These are phyloP conservation scores for Nematocida homosporus DNA, from an alignment of 371 early-diverging fungal genomes.

Conservation along the genomic window DNA sequence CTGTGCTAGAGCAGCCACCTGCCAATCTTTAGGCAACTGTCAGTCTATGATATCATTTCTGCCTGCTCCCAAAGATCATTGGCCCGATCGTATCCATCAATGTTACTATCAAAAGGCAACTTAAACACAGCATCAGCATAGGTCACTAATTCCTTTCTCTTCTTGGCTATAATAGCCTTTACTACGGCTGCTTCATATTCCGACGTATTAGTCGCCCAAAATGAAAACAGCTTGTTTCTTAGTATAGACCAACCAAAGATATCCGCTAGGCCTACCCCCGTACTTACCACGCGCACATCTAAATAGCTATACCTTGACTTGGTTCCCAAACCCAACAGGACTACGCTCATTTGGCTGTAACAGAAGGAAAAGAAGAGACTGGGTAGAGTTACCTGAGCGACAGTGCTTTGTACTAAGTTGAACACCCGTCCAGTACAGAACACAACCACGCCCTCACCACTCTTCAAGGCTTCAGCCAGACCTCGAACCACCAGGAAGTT, in stretches of 20 bases:
- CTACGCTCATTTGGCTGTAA: conserved; percentile 41
- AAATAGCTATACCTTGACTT: conserved; percentile 34
- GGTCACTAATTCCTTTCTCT: not conserved
- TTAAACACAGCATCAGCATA: not conserved
- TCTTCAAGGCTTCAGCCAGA: conserved; percentile 12
- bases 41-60: conserved; percentile 27
- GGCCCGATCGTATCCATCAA: conserved; percentile 5
- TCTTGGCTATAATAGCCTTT: not conserved
- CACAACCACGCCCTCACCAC: conserved; percentile 36
- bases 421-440: not conserved
- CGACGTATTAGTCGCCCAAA: not conserved
- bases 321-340: conserved; percentile 38
- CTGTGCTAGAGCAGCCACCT: conserved; percentile 13
- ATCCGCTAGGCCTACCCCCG: conserved; percentile 2
- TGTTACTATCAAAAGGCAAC: not conserved
- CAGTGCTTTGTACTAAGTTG: not conserved
- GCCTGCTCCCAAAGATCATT: conserved; percentile 44
- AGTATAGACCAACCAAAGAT: not conserved
- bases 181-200: not conserved
- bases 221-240: not conserved
- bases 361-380: conserved; percentile 47
- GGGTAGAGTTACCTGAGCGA: not conserved
- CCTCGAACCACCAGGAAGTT: conserved; percentile 42
- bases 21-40: no score
- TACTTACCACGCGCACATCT: conserved; percentile 17